Evolutionary conservation across 306 rosid species (phyloP).

Genomic region (Inga leiocalycina): DNA sequence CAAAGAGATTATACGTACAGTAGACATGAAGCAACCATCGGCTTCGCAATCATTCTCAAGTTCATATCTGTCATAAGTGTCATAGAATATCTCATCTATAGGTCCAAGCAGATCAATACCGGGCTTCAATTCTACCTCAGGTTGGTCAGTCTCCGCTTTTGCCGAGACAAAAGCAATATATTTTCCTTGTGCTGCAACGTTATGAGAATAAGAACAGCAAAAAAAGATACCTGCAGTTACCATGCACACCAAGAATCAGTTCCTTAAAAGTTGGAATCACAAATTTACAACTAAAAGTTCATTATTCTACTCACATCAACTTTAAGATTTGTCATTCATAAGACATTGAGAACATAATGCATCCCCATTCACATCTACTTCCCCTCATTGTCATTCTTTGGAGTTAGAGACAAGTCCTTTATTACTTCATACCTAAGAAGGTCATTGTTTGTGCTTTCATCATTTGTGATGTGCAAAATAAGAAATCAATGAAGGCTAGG

Average conservation of each 20-base stretch:
- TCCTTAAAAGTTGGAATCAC: neutral
- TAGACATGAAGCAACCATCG: conserved; percentile 78
- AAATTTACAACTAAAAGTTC: neutral
- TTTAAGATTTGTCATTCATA: neutral
- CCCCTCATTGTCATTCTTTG: neutral
- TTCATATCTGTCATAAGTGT: conserved; percentile 67
- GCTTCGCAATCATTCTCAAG: conserved; percentile 56
- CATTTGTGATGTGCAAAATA: neutral
- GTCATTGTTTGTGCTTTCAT: neutral
- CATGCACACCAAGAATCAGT: conserved; percentile 16
- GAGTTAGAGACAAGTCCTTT: neutral
- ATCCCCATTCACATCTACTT: neutral
- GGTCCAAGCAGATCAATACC: conserved; percentile 77
- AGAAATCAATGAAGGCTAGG: conserved; percentile 13
- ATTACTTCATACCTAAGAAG: neutral
- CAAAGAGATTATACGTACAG: conserved; percentile 47
- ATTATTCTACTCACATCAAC: conserved; percentile 5
- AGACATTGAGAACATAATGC: too few relatives aligned
- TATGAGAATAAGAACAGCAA: conserved; percentile 87
- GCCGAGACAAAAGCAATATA: conserved; percentile 76
- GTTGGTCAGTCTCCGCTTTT: conserved; percentile 80
- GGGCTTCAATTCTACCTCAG: conserved; percentile 75
- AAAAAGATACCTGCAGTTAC: conserved; percentile 70
- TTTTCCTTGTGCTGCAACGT: conserved; percentile 79
- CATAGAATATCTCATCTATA: conserved; percentile 73